Conservation (phyloP, 2,329 filamentous ascomycete species). For the Phialocephala sp. region DNA sequence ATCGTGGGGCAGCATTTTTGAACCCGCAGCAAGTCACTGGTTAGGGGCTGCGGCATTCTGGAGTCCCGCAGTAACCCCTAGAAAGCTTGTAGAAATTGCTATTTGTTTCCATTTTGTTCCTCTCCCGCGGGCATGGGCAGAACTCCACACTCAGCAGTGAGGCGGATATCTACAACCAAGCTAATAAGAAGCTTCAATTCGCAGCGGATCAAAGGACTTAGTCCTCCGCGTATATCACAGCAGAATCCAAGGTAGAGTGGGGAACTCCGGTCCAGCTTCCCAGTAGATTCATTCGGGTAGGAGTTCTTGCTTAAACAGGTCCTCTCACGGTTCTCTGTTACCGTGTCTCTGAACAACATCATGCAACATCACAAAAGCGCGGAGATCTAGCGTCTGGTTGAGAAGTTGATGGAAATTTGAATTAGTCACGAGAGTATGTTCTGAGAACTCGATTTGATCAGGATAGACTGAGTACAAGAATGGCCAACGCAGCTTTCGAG, state of each 20-base stretch:
- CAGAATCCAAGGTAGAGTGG: neutral
- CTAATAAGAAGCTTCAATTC: neutral
- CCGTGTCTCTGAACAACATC: neutral
- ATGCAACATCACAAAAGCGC: neutral
- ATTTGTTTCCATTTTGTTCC: neutral
- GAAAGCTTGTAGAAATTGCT: neutral
- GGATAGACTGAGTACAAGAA: neutral
- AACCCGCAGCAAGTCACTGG: neutral
- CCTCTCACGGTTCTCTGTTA: neutral
- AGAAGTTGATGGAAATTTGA: neutral
- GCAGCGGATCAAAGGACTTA: neutral
- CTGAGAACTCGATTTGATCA: neutral
- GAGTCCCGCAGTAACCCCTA: neutral
- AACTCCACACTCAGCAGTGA: neutral
- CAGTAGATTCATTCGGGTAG: neutral
- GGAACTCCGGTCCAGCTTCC: neutral
- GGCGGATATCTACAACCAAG: neutral
- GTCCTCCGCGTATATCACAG: neutral
- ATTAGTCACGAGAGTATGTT: neutral
- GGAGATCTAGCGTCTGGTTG: neutral
- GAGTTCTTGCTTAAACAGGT: neutral
- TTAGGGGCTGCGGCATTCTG: neutral
- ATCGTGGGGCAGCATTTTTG: slow-evolving; percentile 1
- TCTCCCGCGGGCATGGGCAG: neutral
- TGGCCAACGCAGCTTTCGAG: neutral